Percentiles rank a stretch among this genome's conserved stretches.
These are phyloP conservation scores for Candida insectalens DNA, from an alignment of 805 yeast genomes.

Conservation along the genomic window DNA sequence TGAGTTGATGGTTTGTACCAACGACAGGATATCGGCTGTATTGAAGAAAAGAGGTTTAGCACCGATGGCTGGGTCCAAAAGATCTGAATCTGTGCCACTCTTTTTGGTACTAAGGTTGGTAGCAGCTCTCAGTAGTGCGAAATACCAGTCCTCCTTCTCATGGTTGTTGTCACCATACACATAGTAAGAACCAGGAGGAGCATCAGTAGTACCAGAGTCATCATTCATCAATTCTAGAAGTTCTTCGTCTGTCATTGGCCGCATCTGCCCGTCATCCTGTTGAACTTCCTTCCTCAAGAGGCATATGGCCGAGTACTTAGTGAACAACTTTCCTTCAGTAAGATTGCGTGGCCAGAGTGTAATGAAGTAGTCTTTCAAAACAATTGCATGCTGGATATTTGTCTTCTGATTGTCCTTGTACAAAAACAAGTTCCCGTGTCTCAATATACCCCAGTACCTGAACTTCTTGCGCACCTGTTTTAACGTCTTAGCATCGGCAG, in stretches of 20 bases:
- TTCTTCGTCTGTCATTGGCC: slow-evolving; percentile 3
- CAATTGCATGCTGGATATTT: slow-evolving; percentile 71
- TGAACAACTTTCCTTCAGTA: slow-evolving; percentile 70
- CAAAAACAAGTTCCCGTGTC: slow-evolving; percentile 84
- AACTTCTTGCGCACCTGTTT: slow-evolving; percentile 41
- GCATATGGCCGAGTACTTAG: slow-evolving; percentile 73
- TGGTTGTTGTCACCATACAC: slow-evolving; percentile 68
- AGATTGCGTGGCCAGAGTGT: slow-evolving; percentile 78
- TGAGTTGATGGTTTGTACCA: slow-evolving; percentile 71
- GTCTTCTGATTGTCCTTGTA: slow-evolving; percentile 60
- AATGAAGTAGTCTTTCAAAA: slow-evolving; percentile 59
- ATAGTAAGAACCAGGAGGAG: slow-evolving; percentile 37
- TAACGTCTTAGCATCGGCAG: slow-evolving; percentile 25
- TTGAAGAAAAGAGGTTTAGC: slow-evolving; percentile 70
- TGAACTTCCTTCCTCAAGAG: slow-evolving; percentile 36
- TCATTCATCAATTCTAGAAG: slow-evolving; percentile 28
- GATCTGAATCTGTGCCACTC: slow-evolving; percentile 11
- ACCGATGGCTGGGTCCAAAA: slow-evolving; percentile 46
- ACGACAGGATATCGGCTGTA: slow-evolving; percentile 59
- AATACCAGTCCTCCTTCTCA: slow-evolving; percentile 92
- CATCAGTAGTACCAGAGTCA: slow-evolving; percentile 15
- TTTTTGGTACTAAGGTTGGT: not conserved
- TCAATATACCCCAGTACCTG: slow-evolving; percentile 58
- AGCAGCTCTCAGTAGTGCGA: slow-evolving; percentile 70
- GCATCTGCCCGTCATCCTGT: not conserved